These are phyloP conservation scores for Henckelia pumila DNA, from an alignment of 257 asterid genomes.

Conservation along the genomic window DNA sequence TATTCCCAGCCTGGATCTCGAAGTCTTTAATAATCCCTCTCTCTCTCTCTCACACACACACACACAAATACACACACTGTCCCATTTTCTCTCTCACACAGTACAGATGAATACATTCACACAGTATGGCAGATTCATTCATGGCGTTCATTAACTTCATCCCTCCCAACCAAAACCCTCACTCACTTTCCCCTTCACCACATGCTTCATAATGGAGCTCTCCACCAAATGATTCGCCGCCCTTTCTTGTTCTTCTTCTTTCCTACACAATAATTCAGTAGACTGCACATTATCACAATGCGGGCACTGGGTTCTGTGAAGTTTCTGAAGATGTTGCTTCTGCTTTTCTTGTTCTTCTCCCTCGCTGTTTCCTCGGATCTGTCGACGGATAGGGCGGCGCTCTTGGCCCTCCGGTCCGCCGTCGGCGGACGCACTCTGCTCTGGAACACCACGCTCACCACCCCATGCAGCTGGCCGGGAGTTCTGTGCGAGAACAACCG, in stretches of 20 bases:
- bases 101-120: not conserved
- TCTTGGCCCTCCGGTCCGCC: slow-evolving; percentile 61
- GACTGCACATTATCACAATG: slow-evolving; percentile 24
- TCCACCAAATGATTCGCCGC: slow-evolving; percentile 25
- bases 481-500: slow-evolving; percentile 55
- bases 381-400: slow-evolving; percentile 55
- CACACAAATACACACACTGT: too few relatives aligned
- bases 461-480: slow-evolving; percentile 76
- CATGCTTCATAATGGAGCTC: slow-evolving; percentile 16
- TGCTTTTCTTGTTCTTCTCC: slow-evolving; percentile 32
- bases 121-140: slow-evolving; percentile 18
- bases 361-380: slow-evolving; percentile 44
- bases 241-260: not conserved
- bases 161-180: not conserved
- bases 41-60: not conserved
- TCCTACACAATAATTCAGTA: not conserved
- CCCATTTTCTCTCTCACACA: not conserved
- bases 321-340: slow-evolving; percentile 22
- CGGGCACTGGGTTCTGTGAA: slow-evolving; percentile 20
- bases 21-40: too few relatives aligned
- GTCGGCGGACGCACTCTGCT: slow-evolving; percentile 63
- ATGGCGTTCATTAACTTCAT: slow-evolving; percentile 20
- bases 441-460: slow-evolving; percentile 51
- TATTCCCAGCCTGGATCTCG: slow-evolving; percentile 36
- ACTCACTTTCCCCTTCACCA: not conserved